phyloP scores from a whole-genome alignment of 1,284 basidiomycete species.

The Papiliotrema nemorosa region DNA sequence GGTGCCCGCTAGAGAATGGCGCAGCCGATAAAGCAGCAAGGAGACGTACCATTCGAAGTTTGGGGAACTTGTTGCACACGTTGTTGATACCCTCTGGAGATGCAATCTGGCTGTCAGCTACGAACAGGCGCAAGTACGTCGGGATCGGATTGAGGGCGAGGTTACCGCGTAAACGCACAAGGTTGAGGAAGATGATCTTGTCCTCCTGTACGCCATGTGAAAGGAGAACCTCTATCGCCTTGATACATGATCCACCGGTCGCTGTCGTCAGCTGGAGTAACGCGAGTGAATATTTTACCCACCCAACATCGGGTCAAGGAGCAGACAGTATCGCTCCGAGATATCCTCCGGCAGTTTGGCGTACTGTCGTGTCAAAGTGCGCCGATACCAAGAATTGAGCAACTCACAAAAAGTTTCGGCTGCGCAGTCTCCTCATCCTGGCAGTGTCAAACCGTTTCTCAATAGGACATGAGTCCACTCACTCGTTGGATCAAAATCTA shows the following conservation, averaged over 20 bases:
- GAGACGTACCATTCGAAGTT: conserved; percentile 69
- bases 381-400: background rate
- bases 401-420: conserved; percentile 70
- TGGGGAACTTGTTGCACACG: conserved; percentile 76
- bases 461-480: conserved; percentile 20
- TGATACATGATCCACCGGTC: conserved; percentile 95
- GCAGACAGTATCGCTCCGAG: conserved; percentile 80
- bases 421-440: conserved; percentile 88
- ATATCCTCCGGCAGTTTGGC: conserved; percentile 91
- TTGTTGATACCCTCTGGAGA: conserved; percentile 85
- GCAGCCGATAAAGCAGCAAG: background rate
- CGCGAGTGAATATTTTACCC: conserved; percentile 26
- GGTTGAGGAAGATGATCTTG: conserved; percentile 93
- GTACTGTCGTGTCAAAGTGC: conserved; percentile 41
- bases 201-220: conserved; percentile 76
- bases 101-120: conserved; percentile 61
- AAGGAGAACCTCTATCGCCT: conserved; percentile 90
- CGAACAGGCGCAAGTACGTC: no score
- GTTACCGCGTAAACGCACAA: conserved; percentile 69
- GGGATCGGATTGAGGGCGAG: no score
- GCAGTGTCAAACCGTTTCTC: background rate
- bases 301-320: conserved; percentile 98
- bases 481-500: conserved; percentile 91
- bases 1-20: no score
- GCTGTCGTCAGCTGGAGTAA: conserved; percentile 54